A percentile compares a stretch with the other conserved stretches of the same genome.
Conservation (phyloP, 148 eudicot genomes). For the Bassia scoparia region DNA sequence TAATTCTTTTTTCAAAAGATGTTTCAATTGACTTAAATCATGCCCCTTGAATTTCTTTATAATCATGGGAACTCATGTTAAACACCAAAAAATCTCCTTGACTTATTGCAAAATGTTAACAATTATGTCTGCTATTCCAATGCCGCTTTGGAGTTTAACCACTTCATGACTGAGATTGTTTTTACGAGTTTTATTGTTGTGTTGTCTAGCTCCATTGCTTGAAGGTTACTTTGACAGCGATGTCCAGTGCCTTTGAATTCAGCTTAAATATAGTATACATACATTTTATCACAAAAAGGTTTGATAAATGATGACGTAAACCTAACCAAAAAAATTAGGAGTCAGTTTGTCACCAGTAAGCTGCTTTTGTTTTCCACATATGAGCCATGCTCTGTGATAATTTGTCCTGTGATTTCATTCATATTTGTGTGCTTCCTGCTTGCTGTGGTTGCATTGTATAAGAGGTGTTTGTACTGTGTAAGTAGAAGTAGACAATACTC, state of each 20-base stretch:
- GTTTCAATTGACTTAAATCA: not conserved
- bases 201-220: not conserved
- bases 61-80: not conserved
- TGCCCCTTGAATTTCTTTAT: not conserved
- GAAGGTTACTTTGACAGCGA: not conserved
- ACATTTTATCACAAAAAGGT: too few relatives aligned
- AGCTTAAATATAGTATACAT: too few relatives aligned
- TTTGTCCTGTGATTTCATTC: not conserved
- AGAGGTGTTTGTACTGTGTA: not conserved
- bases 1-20: not conserved
- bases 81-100: not conserved
- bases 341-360: not conserved
- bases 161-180: not conserved
- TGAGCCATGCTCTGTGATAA: not conserved
- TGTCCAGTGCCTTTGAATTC: too few relatives aligned
- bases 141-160: not conserved
- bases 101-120: not conserved
- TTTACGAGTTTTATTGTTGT: not conserved
- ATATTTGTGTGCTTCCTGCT: not conserved
- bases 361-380: not conserved
- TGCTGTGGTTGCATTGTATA: conserved; percentile 2
- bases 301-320: too few relatives aligned
- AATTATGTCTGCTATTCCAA: not conserved
- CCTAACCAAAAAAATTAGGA: not conserved
- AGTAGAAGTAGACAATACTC: not conserved